Percentiles rank a stretch among this genome's conserved stretches.
Evolutionary conservation across 23 red algal genomes (phyloP).

Genomic region (Gracilaria domingensis): DNA sequence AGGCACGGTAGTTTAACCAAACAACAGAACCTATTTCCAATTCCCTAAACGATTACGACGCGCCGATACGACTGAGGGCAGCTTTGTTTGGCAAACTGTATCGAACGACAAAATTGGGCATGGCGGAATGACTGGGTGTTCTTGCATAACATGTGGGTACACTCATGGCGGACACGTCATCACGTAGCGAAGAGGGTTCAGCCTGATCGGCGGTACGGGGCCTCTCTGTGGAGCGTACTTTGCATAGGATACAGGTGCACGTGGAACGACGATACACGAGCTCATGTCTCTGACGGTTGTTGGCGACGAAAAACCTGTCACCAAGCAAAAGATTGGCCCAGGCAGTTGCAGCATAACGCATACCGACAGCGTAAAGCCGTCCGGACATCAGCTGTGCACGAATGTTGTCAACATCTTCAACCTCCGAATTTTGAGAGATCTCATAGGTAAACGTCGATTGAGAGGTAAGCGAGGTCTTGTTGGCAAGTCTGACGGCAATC

Average conservation of each 20-base stretch:
- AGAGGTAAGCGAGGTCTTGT: constrained; percentile 57
- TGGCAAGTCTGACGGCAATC: constrained; percentile 39
- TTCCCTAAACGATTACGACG: constrained; percentile 14
- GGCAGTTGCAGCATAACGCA: constrained; percentile 13
- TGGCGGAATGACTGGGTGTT: constrained; percentile 53
- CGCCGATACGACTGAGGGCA: constrained; percentile 32
- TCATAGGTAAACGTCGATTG: constrained; percentile 24
- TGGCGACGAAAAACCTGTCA: constrained; percentile 30
- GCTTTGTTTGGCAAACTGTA: constrained; percentile 25
- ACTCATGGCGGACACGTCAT: constrained; percentile 33
- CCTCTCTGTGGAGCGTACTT: background rate
- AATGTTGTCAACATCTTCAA: constrained; percentile 27
- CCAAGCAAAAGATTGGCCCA: constrained; percentile 59
- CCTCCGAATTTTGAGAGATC: constrained; percentile 50
- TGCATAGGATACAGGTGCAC: constrained; percentile 56
- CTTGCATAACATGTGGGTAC: background rate
- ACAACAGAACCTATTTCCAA: constrained; percentile 66
- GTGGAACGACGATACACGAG: constrained; percentile 48
- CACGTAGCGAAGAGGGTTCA: background rate
- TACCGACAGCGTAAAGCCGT: background rate
- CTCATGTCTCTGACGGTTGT: constrained; percentile 37
- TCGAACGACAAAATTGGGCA: constrained; percentile 61
- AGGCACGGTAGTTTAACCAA: constrained; percentile 46
- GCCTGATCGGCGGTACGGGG: background rate
- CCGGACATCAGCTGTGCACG: constrained; percentile 10